phyloP scores from a whole-genome alignment of 1,139 yeast genomes.

The Sugiyamaella pinicola region DNA sequence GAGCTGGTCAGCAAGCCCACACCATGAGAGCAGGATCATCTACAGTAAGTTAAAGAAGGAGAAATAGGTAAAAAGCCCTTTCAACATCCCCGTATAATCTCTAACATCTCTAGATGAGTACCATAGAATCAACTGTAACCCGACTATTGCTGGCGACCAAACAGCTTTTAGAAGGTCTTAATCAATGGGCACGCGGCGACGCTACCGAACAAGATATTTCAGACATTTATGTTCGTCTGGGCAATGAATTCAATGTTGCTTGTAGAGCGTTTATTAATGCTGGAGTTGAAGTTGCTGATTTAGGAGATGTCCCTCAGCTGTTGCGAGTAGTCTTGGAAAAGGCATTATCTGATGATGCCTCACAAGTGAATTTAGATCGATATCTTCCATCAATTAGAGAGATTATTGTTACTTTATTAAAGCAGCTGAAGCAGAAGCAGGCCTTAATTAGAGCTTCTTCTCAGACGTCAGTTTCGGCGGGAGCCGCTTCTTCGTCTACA shows the following conservation, averaged over 20 bases:
- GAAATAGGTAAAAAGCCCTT: neutral
- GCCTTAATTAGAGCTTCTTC: slow-evolving; percentile 28
- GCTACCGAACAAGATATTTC: slow-evolving; percentile 86
- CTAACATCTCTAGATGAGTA: slow-evolving; percentile 45
- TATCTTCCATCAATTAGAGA: slow-evolving; percentile 85
- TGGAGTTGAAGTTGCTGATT: slow-evolving; percentile 66
- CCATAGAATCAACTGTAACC: slow-evolving; percentile 83
- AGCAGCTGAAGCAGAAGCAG: slow-evolving; percentile 81
- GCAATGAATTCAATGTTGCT: slow-evolving; percentile 90
- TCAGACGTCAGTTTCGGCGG: neutral
- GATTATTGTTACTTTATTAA: slow-evolving; percentile 78
- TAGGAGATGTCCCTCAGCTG: slow-evolving; percentile 76
- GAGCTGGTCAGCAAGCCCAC: neutral
- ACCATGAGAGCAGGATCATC: slow-evolving; percentile 3
- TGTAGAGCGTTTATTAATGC: slow-evolving; percentile 70
- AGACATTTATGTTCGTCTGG: slow-evolving; percentile 86
- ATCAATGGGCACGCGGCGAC: slow-evolving; percentile 85
- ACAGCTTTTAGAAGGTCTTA: slow-evolving; percentile 77
- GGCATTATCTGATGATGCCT: slow-evolving; percentile 83
- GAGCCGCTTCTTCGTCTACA: neutral
- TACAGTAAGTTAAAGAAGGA: slow-evolving; percentile 8
- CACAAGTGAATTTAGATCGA: slow-evolving; percentile 77
- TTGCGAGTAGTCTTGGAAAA: slow-evolving; percentile 78
- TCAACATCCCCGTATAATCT: neutral
- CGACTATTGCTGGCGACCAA: slow-evolving; percentile 85